Evolutionary conservation across 148 eudicot genomes (phyloP).

Genomic region (Dysphania ambrosioides): DNA sequence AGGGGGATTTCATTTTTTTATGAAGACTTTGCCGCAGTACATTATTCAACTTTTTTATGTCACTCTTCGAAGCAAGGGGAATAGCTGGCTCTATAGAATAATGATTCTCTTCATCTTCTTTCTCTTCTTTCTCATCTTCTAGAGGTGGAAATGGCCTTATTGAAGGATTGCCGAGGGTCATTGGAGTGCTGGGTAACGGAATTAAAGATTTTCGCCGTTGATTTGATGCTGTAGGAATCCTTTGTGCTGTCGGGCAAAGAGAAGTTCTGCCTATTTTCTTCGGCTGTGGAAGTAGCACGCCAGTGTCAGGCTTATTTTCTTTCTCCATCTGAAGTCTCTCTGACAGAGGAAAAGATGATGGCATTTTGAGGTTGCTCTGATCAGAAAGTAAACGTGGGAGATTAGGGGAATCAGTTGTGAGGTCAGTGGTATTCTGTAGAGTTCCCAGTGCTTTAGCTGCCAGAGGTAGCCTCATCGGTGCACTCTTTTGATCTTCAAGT

Average conservation of each 20-base stretch:
- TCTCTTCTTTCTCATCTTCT: slow-evolving; percentile 34
- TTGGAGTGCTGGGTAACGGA: slow-evolving; percentile 54
- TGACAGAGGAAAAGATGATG: slow-evolving; percentile 24
- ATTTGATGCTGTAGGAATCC: slow-evolving; percentile 37
- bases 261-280: slow-evolving; percentile 66
- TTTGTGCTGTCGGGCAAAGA: slow-evolving; percentile 50
- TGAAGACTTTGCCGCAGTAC: slow-evolving; percentile 64
- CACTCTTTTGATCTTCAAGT: slow-evolving; percentile 42
- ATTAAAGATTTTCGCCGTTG: slow-evolving; percentile 68
- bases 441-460: slow-evolving; percentile 38
- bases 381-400: slow-evolving; percentile 36
- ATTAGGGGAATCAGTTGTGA: slow-evolving; percentile 26
- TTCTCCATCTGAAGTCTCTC: slow-evolving; percentile 42
- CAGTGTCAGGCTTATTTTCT: slow-evolving; percentile 66
- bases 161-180: slow-evolving; percentile 31
- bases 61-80: slow-evolving; percentile 48
- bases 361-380: slow-evolving; percentile 35
- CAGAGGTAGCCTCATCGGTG: slow-evolving; percentile 51
- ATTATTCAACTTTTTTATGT: slow-evolving; percentile 48
- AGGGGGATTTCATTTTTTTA: slow-evolving; percentile 64
- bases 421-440: slow-evolving; percentile 32
- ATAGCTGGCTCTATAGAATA: slow-evolving; percentile 36
- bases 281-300: slow-evolving; percentile 38
- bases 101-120: slow-evolving; percentile 29
- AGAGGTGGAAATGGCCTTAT: slow-evolving; percentile 43